Conservation (phyloP, 768 basidiomycete species). For the Suillus paluster region DNA sequence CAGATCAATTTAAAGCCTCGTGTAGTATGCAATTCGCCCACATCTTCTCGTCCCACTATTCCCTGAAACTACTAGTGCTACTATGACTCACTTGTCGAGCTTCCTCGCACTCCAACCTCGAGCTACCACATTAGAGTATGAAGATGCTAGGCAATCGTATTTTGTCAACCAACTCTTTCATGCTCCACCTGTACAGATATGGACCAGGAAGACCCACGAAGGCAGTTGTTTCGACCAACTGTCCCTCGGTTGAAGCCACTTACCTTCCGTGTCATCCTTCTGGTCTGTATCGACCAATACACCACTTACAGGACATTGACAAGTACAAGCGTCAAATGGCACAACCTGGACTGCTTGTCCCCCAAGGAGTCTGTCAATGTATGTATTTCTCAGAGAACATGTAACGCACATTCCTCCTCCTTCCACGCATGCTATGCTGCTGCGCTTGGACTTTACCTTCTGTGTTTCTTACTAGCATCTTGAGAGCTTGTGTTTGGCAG, state of each 20-base stretch:
- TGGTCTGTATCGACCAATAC: conserved; percentile 42
- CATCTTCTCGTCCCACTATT: too few relatives aligned
- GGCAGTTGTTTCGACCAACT: conserved; percentile 55
- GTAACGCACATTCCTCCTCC: conserved; percentile 53
- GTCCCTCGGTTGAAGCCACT: conserved; percentile 64
- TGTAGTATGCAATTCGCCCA: too few relatives aligned
- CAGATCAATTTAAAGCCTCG: too few relatives aligned
- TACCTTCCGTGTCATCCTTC: conserved; percentile 46
- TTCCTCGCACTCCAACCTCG: too few relatives aligned
- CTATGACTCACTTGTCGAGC: too few relatives aligned
- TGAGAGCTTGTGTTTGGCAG: too few relatives aligned
- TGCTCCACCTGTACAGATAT: conserved; percentile 55
- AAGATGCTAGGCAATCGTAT: too few relatives aligned
- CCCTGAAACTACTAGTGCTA: too few relatives aligned
- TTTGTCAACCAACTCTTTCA: too few relatives aligned
- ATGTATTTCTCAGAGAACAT: conserved; percentile 56
- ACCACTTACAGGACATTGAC: conserved; percentile 29
- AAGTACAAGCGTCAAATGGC: conserved; percentile 27
- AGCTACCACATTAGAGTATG: too few relatives aligned
- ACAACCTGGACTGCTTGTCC: conserved; percentile 40
- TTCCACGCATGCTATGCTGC: conserved; percentile 72
- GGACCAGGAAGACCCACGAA: conserved; percentile 50
- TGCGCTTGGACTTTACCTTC: too few relatives aligned
- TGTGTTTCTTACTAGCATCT: too few relatives aligned
- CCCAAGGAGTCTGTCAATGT: conserved; percentile 55